A percentile compares a stretch with the other conserved stretches of the same genome.
Conservation (phyloP, 2,329 filamentous ascomycete species). For the Xylariaceae sp. region DNA sequence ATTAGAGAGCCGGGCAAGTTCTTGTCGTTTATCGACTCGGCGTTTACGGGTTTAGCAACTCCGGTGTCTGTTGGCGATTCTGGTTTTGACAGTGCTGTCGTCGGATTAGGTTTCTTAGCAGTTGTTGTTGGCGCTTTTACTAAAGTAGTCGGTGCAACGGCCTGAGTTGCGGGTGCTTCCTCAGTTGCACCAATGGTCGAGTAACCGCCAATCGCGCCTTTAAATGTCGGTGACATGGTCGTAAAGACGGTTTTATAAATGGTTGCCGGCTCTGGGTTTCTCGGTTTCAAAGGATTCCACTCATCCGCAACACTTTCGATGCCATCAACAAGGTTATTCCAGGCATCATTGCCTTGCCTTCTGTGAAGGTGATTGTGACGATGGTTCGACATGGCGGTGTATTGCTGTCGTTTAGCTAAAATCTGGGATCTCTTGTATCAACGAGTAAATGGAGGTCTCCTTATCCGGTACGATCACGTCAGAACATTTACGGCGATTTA, state of each 20-base stretch:
- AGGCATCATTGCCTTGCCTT: conserved; percentile 27
- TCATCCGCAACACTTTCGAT: conserved; percentile 36
- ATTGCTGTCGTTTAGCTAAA: neutral
- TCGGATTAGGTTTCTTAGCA: conserved; percentile 2
- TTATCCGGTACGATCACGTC: conserved; percentile 10
- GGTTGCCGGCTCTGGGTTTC: conserved; percentile 30
- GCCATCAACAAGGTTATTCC: conserved; percentile 31
- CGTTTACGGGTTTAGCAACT: neutral
- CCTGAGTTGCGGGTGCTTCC: conserved; percentile 27
- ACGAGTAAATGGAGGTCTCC: conserved; percentile 1
- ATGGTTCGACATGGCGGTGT: conserved; percentile 26
- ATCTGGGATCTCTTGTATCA: neutral
- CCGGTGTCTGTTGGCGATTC: conserved; percentile 4
- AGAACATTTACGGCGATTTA: neutral
- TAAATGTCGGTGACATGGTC: conserved; percentile 46
- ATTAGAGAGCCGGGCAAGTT: conserved; percentile 28
- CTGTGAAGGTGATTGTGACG: conserved; percentile 32
- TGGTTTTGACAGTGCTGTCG: conserved; percentile 1
- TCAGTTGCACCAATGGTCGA: conserved; percentile 39
- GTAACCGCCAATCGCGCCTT: conserved; percentile 47
- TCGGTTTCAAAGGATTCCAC: conserved; percentile 28
- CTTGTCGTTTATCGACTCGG: too few relatives aligned
- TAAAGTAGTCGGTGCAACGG: conserved; percentile 3
- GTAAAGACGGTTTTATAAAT: conserved; percentile 45
- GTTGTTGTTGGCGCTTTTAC: conserved; percentile 4